These are phyloP conservation scores for Monosporascus sp. DNA, from an alignment of 2,329 filamentous ascomycete genomes.

Conservation along the genomic window DNA sequence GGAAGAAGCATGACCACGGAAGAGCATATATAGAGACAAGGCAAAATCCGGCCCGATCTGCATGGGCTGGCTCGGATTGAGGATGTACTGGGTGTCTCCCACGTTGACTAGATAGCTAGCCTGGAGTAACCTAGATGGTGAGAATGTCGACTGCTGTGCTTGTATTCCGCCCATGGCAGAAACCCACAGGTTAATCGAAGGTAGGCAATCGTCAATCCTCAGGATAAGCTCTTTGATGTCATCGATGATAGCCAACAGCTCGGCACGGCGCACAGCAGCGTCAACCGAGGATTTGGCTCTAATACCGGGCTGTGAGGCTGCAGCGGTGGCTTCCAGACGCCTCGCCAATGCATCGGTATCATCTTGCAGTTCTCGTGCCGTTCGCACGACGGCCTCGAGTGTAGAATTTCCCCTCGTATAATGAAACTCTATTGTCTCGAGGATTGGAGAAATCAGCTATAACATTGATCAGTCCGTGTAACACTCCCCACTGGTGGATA, in stretches of 20 bases:
- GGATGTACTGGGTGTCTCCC: conserved; percentile 76
- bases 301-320: conserved; percentile 34
- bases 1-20: conserved; percentile 65
- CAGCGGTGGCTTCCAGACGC: conserved; percentile 65
- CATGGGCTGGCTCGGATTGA: conserved; percentile 55
- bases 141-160: conserved; percentile 74
- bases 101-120: conserved; percentile 86
- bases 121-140: conserved; percentile 83
- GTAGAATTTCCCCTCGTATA: conserved; percentile 45
- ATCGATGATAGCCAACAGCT: conserved; percentile 63
- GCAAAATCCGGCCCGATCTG: conserved; percentile 86
- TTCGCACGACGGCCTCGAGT: conserved; percentile 75
- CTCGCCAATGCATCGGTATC: conserved; percentile 78
- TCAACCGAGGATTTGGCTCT: conserved; percentile 40
- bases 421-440: conserved; percentile 37
- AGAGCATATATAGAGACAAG: conserved; percentile 92
- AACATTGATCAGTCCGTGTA: conserved; percentile 2
- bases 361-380: conserved; percentile 76
- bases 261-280: conserved; percentile 51
- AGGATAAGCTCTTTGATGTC: conserved; percentile 71
- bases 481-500: no score
- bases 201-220: conserved; percentile 85
- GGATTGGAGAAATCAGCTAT: conserved; percentile 26
- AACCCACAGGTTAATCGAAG: conserved; percentile 87
- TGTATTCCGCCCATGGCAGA: conserved; percentile 87